Evolutionary conservation across 2,329 filamentous ascomycete genomes (phyloP).

Genomic region (Fusarium zealandicum): DNA sequence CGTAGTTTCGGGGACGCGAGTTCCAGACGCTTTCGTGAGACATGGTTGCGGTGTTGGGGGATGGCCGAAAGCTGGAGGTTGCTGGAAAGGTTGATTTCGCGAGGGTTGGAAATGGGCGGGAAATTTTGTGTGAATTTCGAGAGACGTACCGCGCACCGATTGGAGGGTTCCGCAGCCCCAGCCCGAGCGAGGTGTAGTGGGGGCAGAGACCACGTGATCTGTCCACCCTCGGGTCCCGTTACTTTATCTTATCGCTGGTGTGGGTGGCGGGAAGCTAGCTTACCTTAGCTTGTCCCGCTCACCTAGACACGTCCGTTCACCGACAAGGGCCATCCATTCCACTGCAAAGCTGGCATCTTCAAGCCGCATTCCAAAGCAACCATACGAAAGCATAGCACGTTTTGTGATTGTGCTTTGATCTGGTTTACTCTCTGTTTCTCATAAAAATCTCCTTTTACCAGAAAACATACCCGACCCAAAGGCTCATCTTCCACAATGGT

Average conservation of each 20-base stretch:
- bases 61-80: slow-evolving; percentile 42
- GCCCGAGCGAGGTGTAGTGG: slow-evolving; percentile 27
- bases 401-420: slow-evolving; percentile 18
- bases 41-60: slow-evolving; percentile 58
- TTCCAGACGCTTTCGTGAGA: slow-evolving; percentile 97
- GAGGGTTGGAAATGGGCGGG: slow-evolving; percentile 44
- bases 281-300: slow-evolving; percentile 34
- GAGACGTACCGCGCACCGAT: slow-evolving; percentile 44
- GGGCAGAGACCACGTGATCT: slow-evolving; percentile 33
- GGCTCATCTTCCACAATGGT: slow-evolving; percentile 54
- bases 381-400: slow-evolving; percentile 18
- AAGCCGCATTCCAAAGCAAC: slow-evolving; percentile 39
- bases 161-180: slow-evolving; percentile 50
- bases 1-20: slow-evolving; percentile 95
- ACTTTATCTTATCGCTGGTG: background rate
- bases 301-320: slow-evolving; percentile 19
- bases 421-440: background rate
- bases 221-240: no score
- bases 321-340: slow-evolving; percentile 22
- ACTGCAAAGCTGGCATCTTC: slow-evolving; percentile 45
- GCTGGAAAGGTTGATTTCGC: slow-evolving; percentile 46
- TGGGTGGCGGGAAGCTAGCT: slow-evolving; percentile 23
- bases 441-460: background rate
- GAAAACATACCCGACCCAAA: slow-evolving; percentile 5
- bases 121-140: slow-evolving; percentile 52